Base-by-base conservation (phyloP, 768 basidiomycete genomes). In the Trametes cinnabarina region DNA sequence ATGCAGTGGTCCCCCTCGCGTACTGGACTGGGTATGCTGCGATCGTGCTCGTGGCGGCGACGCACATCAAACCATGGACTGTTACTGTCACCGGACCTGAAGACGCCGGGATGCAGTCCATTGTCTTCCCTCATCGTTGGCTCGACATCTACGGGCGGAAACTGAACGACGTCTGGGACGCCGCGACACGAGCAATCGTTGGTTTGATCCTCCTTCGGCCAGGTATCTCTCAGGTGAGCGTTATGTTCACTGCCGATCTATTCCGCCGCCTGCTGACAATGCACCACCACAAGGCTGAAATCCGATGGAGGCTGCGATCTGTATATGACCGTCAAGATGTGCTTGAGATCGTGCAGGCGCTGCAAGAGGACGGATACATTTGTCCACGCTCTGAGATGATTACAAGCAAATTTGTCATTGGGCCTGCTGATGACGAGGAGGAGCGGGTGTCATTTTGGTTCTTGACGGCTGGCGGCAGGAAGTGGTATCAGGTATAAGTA, bases 241-340 rank as follows among this genome's bases (percentile, higher is more conserved):
- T 19, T 15, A 19, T 39, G 11, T 39, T 15, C 5, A 39, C 37
- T 4, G 17, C 37, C 10, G 15, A 15, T n/a, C 5, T 12, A 25
- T 28, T 35, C 41, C 14, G 20, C 25, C 30, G 20, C 1, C 39
- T 40, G 43, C 61, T 63, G 43, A 32, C 53, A 26, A 55, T 17
- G 35, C 58, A n/a, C 2, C 60, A 56, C 57, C 50, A 56, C 44
- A 35, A 92, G 90, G 74, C 75, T 12, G 88, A 92, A 66, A 73
- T 92, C 53, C 77, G 82, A 50, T 90, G 87, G 87, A 77, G 88
- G 46, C 73, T 93, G 56, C 77, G 84, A 60, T 74, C 81, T 15
- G 82, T 87, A 20, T 92, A 91, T 63, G 90, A 93, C 67, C 77
- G 85, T 54, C 87, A 87, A 61, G 91, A 92, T 67, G 73, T 88